Conservation (phyloP, 78 protist genomes). For the Dictyostelium purpureum region DNA sequence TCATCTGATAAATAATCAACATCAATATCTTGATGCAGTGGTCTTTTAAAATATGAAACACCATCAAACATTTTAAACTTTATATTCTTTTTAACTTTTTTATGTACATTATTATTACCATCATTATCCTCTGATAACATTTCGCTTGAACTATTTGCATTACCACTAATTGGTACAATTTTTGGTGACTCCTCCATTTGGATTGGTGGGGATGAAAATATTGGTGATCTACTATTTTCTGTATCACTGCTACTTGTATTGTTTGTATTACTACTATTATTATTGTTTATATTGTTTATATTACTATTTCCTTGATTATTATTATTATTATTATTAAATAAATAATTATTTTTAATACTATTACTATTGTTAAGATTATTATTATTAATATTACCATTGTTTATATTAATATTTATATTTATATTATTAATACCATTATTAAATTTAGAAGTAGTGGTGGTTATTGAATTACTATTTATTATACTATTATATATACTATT, state of each 20-base stretch:
- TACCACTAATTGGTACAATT: not conserved
- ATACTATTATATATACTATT: not conserved
- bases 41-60: constrained; percentile 24
- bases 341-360: not conserved
- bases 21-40: not conserved
- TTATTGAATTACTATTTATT: not conserved
- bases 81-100: constrained; percentile 1
- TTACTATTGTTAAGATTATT: not conserved
- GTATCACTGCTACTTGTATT: not conserved
- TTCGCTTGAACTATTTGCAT: not conserved
- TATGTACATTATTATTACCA: not conserved
- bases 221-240: not conserved
- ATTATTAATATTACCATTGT: not conserved
- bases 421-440: not conserved
- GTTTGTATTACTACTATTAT: not conserved
- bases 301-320: too few relatives aligned
- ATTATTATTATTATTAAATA: not conserved
- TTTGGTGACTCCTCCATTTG: not conserved
- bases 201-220: not conserved
- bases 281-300: not conserved
- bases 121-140: not conserved
- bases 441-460: not conserved
- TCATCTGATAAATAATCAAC: not conserved
- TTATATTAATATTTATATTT: not conserved
- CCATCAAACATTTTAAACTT: constrained; percentile 33